phyloP scores from a whole-genome alignment of 1,284 basidiomycete species.

The Meira nashicola region DNA sequence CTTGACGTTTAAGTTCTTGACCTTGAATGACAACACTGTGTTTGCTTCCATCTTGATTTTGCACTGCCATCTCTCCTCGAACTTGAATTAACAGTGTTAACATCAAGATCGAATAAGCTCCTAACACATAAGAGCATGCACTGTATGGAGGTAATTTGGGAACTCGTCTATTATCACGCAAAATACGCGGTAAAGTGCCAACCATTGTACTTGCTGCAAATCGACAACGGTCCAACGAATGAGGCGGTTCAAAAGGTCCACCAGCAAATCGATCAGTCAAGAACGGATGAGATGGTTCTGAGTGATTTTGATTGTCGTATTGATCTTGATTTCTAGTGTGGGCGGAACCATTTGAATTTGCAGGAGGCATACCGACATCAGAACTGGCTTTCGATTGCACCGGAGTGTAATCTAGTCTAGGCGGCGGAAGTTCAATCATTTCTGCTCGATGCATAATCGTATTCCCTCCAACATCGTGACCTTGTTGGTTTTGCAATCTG shows the following conservation, averaged over 20 bases:
- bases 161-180: slow-evolving; percentile 28
- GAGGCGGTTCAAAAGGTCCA: slow-evolving; percentile 33
- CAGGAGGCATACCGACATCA: no score
- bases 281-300: slow-evolving; percentile 18
- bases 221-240: slow-evolving; percentile 33
- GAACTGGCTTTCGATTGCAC: no score
- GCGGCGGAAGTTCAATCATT: slow-evolving; percentile 11
- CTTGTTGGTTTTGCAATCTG: background rate
- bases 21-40: background rate
- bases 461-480: background rate
- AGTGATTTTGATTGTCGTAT: slow-evolving; percentile 20
- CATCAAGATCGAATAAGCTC: slow-evolving; percentile 39
- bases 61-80: background rate
- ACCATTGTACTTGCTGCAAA: slow-evolving; percentile 37
- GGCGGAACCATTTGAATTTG: background rate
- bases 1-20: slow-evolving; percentile 1
- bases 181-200: slow-evolving; percentile 23
- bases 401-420: background rate
- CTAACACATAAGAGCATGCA: slow-evolving; percentile 38
- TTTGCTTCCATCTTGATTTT: background rate
- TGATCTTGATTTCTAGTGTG: background rate
- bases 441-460: slow-evolving; percentile 24
- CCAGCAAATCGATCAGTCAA: slow-evolving; percentile 29
- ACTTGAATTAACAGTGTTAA: slow-evolving; percentile 37
- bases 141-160: slow-evolving; percentile 36